Evolutionary conservation across 2,329 filamentous ascomycete species (phyloP).

Genomic region (Claviceps cyperi): DNA sequence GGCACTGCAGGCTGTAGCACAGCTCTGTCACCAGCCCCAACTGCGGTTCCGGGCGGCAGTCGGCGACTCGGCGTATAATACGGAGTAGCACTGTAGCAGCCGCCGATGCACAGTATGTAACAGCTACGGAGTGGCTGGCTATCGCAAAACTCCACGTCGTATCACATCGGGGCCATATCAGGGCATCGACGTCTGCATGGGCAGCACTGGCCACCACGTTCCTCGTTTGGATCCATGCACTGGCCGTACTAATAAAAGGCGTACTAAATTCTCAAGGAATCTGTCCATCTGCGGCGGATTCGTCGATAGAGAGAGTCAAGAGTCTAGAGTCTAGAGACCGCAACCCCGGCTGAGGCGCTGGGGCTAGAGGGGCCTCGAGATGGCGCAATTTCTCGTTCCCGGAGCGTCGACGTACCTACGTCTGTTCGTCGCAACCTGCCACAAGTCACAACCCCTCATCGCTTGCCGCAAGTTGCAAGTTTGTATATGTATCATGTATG

Average conservation of each 20-base stretch:
- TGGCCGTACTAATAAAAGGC: neutral
- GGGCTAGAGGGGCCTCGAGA: neutral
- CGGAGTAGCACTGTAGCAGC: no score
- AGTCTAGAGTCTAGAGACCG: neutral
- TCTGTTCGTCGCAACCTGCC: neutral
- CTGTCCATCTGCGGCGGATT: neutral
- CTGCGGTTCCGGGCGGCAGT: no score
- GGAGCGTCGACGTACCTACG: neutral
- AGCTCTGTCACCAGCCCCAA: no score
- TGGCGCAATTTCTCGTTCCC: slow-evolving; percentile 4
- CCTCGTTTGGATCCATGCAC: neutral
- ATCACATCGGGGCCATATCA: neutral
- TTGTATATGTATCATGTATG: no score
- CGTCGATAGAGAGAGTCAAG: no score
- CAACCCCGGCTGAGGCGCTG: neutral
- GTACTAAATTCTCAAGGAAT: neutral
- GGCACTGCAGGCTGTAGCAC: no score
- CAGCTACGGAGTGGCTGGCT: no score
- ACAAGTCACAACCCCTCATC: no score
- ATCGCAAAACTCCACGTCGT: no score
- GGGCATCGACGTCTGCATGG: neutral
- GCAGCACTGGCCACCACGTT: neutral
- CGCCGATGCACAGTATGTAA: no score
- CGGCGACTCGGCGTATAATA: no score
- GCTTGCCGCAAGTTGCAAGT: no score